Evolutionary conservation across 306 rosid genomes (phyloP), one percentile per base, ranked within the genome.

Genomic region (Quercus robur): DNA sequence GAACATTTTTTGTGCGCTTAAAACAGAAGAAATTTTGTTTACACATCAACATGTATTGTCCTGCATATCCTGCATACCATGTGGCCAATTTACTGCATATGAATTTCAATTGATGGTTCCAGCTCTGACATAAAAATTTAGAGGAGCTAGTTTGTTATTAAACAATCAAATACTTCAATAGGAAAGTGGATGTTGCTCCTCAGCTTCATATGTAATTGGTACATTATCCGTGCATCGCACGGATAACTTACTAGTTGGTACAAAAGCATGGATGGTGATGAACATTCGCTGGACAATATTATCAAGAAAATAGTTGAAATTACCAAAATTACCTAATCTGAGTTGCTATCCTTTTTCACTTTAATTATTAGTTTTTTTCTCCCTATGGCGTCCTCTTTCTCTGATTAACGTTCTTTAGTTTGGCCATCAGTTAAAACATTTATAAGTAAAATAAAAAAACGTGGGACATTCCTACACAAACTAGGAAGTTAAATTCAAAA

Each of bases 191-290:
- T 17, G 30, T 2, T 7, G 61, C 85, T 63, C 35, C 8, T 77
- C 13, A 33, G 57, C 55, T 56, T 38, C 63, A 54, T 66, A 67
- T 56, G 8, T 26, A 62, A 54, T 13, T 25, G 73, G 33, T 35
- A 1, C 8, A 35, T 35, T 6, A 35, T 35, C 9, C 2, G 7
- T 35, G 8, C 8, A 35, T 35, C 9, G 2, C 41, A 35, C 0
- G 0, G 9, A 0, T 35, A 0, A 35, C 41, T 35, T 35, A 6
- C n/a, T n/a, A n/a, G n/a, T n/a, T n/a, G n/a, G n/a, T n/a, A n/a
- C 9, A 31, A 64, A 31, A 64, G 71, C 2, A 17, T 9, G 10
- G 49, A 64, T 6, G 13, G 21, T 64, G 33, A 17, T 31, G 13
- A 64, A 30, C 31, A 64, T 31, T 31, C 0, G 6, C 11, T 59